phyloP scores from a whole-genome alignment of 1,284 basidiomycete genomes.

The Pseudozyma hubeiensis region DNA sequence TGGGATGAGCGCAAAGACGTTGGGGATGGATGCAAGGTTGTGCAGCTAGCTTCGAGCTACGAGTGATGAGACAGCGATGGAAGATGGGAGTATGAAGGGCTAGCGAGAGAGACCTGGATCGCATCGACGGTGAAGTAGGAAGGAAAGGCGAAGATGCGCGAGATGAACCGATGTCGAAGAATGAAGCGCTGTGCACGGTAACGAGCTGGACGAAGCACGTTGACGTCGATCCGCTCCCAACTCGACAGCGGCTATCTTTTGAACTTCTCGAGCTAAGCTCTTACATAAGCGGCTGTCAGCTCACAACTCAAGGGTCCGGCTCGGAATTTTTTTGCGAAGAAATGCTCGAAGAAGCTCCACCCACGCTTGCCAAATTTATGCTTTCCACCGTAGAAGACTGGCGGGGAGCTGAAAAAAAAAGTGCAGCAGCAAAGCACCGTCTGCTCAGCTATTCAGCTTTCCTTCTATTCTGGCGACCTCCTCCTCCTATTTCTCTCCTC shows the following conservation, averaged over 20 bases:
- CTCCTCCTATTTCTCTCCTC: neutral
- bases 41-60: neutral
- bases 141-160: neutral
- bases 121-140: constrained; percentile 18
- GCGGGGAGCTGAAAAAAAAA: constrained; percentile 7
- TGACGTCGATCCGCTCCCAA: constrained; percentile 12
- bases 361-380: neutral
- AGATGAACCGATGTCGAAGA: neutral
- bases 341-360: neutral
- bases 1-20: neutral
- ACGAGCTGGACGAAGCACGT: constrained; percentile 5
- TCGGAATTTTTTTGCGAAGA: neutral
- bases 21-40: neutral
- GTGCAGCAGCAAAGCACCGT: constrained; percentile 4
- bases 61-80: neutral
- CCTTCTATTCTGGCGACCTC: neutral
- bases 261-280: neutral
- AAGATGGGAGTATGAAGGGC: neutral
- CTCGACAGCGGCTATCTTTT: too few relatives aligned
- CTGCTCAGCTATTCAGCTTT: too few relatives aligned
- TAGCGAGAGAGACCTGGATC: constrained; percentile 6
- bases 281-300: constrained; percentile 5
- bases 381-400: neutral
- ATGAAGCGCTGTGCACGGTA: neutral
- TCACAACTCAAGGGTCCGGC: neutral